phyloP scores from a whole-genome alignment of 1,284 basidiomycete species.

The Hymenochaete sp. region DNA sequence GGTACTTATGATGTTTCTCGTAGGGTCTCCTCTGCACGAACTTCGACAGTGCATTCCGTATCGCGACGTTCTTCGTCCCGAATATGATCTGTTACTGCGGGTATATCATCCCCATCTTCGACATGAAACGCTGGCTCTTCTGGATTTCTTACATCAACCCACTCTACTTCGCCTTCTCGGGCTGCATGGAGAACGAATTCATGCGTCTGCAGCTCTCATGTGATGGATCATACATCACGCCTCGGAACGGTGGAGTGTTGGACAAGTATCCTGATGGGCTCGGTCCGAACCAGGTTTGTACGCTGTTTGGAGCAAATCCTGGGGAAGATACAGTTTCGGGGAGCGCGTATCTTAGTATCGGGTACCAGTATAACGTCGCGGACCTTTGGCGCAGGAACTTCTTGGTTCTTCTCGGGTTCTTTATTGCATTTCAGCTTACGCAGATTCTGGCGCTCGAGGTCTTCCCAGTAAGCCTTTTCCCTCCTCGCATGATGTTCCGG shows the following conservation, averaged over 20 bases:
- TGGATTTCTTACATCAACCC: conserved; percentile 82
- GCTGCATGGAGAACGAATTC: conserved; percentile 79
- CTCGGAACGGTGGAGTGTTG: conserved; percentile 56
- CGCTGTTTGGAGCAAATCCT: conserved; percentile 47
- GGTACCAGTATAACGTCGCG: conserved; percentile 39
- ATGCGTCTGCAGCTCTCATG: conserved; percentile 63
- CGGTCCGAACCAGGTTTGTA: conserved; percentile 62
- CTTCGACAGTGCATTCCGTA: conserved; percentile 57
- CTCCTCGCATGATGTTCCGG: not conserved
- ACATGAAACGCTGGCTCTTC: conserved; percentile 85
- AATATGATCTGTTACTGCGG: conserved; percentile 62
- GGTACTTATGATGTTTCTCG: no score
- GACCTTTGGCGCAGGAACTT: conserved; percentile 59
- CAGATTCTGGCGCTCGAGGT: conserved; percentile 56
- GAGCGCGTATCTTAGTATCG: conserved; percentile 48
- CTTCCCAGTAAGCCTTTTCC: conserved; percentile 41
- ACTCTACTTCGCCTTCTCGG: conserved; percentile 71
- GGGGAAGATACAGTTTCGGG: conserved; percentile 46
- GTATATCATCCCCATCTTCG: conserved; percentile 63
- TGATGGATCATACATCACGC: conserved; percentile 61
- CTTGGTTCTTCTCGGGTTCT: conserved; percentile 50
- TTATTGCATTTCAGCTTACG: conserved; percentile 57
- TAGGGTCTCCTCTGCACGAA: conserved; percentile 55
- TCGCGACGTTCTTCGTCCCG: conserved; percentile 53
- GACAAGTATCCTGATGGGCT: conserved; percentile 52